phyloP scores from a whole-genome alignment of 139 green algal species.

The Diplosphaera chodatii region DNA sequence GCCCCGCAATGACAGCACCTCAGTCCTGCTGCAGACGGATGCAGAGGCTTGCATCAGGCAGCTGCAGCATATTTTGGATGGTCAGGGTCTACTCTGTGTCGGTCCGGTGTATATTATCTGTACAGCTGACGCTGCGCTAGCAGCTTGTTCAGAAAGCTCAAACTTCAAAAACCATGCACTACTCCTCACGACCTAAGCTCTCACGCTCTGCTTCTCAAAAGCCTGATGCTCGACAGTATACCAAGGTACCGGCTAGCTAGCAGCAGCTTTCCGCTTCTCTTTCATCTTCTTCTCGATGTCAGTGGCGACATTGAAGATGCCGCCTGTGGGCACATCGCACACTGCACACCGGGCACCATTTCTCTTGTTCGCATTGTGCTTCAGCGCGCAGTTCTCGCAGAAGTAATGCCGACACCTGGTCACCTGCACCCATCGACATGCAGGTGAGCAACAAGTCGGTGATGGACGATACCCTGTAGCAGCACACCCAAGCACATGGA shows the following conservation, averaged over 20 bases:
- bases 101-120: no score
- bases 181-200: no score
- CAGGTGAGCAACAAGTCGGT: background rate
- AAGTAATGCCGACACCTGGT: conserved; percentile 97
- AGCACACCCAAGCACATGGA: background rate
- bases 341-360: conserved; percentile 70
- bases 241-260: background rate
- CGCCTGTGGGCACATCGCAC: conserved; percentile 82
- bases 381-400: conserved; percentile 93
- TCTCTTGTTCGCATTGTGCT: conserved; percentile 72
- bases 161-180: no score
- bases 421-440: conserved; percentile 17
- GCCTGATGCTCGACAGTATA: no score
- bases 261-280: conserved; percentile 17
- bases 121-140: no score
- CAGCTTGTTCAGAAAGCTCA: no score
- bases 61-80: no score
- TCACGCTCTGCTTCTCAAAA: no score
- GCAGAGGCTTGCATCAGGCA: no score
- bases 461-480: no score
- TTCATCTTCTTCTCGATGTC: conserved; percentile 82
- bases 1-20: background rate
- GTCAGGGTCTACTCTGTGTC: no score
- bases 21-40: no score
- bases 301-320: conserved; percentile 95